Base-by-base conservation (phyloP, 257 asterid genomes). In the Primulina tabacum region DNA sequence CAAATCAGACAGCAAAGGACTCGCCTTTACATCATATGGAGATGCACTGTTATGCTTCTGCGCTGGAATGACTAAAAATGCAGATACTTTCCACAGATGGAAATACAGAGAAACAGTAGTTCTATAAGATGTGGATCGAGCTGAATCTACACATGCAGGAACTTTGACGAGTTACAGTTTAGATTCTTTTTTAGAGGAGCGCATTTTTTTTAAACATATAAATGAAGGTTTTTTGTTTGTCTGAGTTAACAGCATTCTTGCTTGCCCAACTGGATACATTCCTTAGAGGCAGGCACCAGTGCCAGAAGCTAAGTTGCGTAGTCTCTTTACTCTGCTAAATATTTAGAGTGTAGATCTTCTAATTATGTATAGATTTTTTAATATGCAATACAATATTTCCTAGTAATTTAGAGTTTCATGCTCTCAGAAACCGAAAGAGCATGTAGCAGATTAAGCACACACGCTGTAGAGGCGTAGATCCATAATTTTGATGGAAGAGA, bases 51-150 rank as follows among this genome's bases (percentile, higher is more conserved):
- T 8, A 18, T 68, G 73, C 73, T 68, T 56, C 80, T 83, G 16
- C 81, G 85, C 75, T 78, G 82, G 83, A 79, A 76, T 10, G 83
- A 82, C 61, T 82, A 65, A 77, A n/a, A 8, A 60, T 76, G 73
- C 73, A 4, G n/a, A 40, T 7, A 55, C 29, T 57, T 40, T 18
- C 67, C 32, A 37, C 35, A 28, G 28, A 40, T 6, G 28, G 29
- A 20, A 2, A 70, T 35, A 71, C 40, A 28, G 71, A 33, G 69
- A 17, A 17, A 43, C 37, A 53, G 67, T 11, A 34, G 28, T 28
- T 62, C 30, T 35, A 26, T 28, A 64, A 64, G 4, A 47, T 20
- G 66, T 21, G 65, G 47, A 8, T 28, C 38, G 34, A 77, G 56
- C 64, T 40, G 67, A 60, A 64, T 30, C n/a, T 32, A 38, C 18